Conservation (phyloP, 116 monocot genomes). For the Dioscorea cayenensis region DNA sequence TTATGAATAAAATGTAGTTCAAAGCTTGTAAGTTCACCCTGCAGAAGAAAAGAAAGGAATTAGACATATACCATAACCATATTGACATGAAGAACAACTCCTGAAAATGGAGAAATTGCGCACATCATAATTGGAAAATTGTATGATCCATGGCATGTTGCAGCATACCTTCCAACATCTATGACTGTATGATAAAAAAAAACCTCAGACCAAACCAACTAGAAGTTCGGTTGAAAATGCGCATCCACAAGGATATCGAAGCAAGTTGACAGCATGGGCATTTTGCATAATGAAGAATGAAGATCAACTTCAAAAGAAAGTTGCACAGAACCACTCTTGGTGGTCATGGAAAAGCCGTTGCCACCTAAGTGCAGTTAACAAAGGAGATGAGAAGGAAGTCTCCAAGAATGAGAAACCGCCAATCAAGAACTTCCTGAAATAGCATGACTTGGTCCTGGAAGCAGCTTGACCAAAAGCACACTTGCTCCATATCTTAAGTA, state of each 20-base stretch:
- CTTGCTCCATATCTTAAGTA: constrained; percentile 53
- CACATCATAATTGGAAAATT: not conserved
- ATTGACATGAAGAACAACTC: too few species aligned
- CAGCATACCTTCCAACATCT: constrained; percentile 19
- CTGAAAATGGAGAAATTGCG: too few species aligned
- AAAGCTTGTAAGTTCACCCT: too few species aligned
- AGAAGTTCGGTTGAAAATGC: constrained; percentile 24
- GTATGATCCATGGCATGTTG: not conserved
- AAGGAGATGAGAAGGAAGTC: constrained; percentile 37
- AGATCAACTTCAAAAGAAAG: constrained; percentile 34
- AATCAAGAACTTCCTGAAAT: constrained; percentile 31
- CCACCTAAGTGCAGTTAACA: constrained; percentile 64
- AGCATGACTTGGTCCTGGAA: constrained; percentile 15
- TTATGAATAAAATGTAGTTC: too few species aligned
- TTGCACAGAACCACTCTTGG: constrained; percentile 33
- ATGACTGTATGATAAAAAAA: constrained; percentile 11
- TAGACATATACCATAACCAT: too few species aligned
- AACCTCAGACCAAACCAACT: constrained; percentile 13
- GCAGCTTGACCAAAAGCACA: constrained; percentile 23
- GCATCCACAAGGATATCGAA: constrained; percentile 23
- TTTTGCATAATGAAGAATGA: constrained; percentile 14
- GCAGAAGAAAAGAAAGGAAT: too few species aligned
- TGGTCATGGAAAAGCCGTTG: constrained; percentile 39
- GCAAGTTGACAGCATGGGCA: not conserved
- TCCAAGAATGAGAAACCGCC: constrained; percentile 32